These are phyloP conservation scores for Wallacemonas sp. DNA, from an alignment of 208 protist genomes.

Conservation along the genomic window DNA sequence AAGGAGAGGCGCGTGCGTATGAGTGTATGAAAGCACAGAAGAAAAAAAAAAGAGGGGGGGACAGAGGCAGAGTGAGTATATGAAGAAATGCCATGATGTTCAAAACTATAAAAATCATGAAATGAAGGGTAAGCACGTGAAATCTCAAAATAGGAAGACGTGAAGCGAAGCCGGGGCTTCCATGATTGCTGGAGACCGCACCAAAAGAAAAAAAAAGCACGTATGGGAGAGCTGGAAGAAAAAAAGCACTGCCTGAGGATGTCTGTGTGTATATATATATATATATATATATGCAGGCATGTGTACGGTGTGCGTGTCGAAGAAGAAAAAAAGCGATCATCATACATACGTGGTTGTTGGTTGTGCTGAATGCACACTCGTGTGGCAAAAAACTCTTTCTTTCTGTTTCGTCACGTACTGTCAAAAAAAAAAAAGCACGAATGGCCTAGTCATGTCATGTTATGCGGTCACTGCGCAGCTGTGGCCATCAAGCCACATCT, in stretches of 20 bases:
- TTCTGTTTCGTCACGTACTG: no score
- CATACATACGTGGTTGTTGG: no score
- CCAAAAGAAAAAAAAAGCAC: neutral
- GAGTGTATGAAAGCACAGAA: neutral
- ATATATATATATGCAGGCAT: no score
- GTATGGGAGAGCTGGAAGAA: neutral
- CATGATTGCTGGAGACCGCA: neutral
- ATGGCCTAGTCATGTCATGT: no score
- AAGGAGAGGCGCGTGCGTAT: neutral
- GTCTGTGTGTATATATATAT: no score
- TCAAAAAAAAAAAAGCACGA: neutral
- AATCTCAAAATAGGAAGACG: no score
- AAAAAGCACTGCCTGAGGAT: neutral
- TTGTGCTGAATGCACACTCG: neutral
- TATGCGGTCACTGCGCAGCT: neutral
- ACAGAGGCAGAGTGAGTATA: neutral
- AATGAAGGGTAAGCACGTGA: no score
- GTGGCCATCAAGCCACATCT: neutral
- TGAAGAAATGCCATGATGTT: no score
- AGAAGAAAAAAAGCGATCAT: constrained; percentile 7
- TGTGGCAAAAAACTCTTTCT: no score
- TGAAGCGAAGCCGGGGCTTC: no score
- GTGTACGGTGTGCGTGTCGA: no score
- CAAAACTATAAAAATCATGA: no score
- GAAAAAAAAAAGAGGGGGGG: neutral